Conservation (phyloP, 768 basidiomycete genomes). For the button mushroom (Agaricus bisporus) region DNA sequence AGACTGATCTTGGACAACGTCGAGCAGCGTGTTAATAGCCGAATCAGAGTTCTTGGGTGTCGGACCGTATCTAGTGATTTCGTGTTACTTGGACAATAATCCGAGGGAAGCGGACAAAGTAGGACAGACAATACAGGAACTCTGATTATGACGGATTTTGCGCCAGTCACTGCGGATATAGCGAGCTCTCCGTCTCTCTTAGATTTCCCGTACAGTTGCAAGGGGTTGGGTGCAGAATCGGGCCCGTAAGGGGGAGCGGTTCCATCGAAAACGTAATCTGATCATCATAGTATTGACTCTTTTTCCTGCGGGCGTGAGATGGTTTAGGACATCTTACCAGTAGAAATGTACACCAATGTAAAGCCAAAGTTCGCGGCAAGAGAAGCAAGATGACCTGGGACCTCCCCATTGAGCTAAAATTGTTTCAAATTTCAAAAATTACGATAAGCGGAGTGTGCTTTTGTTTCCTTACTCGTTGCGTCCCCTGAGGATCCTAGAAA, state of each 20-base stretch:
- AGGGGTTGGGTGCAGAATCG: conserved; percentile 65
- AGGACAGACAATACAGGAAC: conserved; percentile 79
- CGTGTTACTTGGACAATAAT: conserved; percentile 6
- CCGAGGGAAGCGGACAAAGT: not conserved
- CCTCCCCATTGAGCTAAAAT: conserved; percentile 69
- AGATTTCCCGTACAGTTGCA: conserved; percentile 83
- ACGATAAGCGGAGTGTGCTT: not conserved
- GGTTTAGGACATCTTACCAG: conserved; percentile 40
- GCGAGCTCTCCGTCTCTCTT: conserved; percentile 86
- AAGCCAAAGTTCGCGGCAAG: conserved; percentile 58
- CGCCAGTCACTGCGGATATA: conserved; percentile 53
- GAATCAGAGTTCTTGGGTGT: conserved; percentile 80
- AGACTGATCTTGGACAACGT: conserved; percentile 81
- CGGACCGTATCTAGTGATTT: conserved; percentile 68
- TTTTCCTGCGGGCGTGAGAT: not conserved
- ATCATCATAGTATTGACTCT: not conserved
- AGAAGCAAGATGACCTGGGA: conserved; percentile 66
- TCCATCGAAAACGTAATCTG: conserved; percentile 96
- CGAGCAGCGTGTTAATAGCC: conserved; percentile 84
- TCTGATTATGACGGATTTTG: conserved; percentile 65
- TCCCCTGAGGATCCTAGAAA: conserved; percentile 59
- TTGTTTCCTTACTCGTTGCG: conserved; percentile 43
- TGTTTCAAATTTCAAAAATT: not conserved
- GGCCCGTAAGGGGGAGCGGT: conserved; percentile 87
- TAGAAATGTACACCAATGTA: conserved; percentile 87